These are phyloP conservation scores for Botrytis hyacinthi DNA, from an alignment of 2,329 filamentous ascomycete species.

Conservation along the genomic window DNA sequence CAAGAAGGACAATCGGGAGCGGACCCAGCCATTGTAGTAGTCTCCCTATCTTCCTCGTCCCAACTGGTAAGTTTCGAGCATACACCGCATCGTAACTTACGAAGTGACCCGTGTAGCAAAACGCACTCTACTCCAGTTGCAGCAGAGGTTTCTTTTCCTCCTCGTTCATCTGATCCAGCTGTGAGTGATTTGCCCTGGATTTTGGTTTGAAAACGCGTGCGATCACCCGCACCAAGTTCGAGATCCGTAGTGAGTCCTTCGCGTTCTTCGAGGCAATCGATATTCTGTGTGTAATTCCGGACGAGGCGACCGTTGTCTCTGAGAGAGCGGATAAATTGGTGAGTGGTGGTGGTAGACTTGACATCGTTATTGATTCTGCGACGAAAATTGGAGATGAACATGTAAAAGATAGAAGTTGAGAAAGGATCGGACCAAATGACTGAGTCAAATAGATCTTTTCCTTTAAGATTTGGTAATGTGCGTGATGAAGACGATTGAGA, in stretches of 20 bases:
- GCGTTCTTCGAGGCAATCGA: slow-evolving; percentile 70
- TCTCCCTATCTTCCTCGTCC: slow-evolving; percentile 52
- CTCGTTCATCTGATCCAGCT: slow-evolving; percentile 34
- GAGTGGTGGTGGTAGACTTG: slow-evolving; percentile 58
- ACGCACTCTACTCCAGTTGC: slow-evolving; percentile 48
- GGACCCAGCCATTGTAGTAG: slow-evolving; percentile 53
- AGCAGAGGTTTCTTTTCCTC: slow-evolving; percentile 30
- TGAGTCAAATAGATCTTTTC: slow-evolving; percentile 68
- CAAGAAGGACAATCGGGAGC: slow-evolving; percentile 69
- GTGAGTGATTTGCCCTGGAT: slow-evolving; percentile 42
- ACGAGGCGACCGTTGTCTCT: slow-evolving; percentile 67
- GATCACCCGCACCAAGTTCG: slow-evolving; percentile 58
- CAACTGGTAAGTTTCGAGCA: slow-evolving; percentile 58
- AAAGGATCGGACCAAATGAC: slow-evolving; percentile 67
- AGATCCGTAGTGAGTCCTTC: slow-evolving; percentile 65
- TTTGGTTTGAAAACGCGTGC: slow-evolving; percentile 55
- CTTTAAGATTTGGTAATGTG: slow-evolving; percentile 62
- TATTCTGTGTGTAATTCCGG: slow-evolving; percentile 73
- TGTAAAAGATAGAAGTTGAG: slow-evolving; percentile 69
- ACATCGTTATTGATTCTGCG: slow-evolving; percentile 61
- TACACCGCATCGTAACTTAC: slow-evolving; percentile 61
- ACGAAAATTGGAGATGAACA: slow-evolving; percentile 65
- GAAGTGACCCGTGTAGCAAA: slow-evolving; percentile 69
- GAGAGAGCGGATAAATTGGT: slow-evolving; percentile 66
- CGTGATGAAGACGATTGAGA: slow-evolving; percentile 28